phyloP scores from a whole-genome alignment of 345 rosid species.

The Eucalyptus sp. region DNA sequence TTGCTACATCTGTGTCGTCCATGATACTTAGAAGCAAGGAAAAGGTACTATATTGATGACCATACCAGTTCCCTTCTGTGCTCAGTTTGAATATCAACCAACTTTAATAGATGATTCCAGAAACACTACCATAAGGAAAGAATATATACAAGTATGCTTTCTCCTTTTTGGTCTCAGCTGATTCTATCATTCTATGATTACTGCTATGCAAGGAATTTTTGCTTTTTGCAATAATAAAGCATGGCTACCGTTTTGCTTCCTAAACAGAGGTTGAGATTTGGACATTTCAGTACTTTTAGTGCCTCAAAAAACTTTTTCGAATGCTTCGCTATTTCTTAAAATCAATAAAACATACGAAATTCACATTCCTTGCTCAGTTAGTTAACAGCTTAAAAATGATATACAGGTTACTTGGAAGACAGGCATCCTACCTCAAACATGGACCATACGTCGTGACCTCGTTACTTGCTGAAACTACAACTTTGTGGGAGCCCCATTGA shows the following conservation, averaged over 20 bases:
- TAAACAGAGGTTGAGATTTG: neutral
- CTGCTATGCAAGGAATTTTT: accelerated
- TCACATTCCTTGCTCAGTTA: neutral
- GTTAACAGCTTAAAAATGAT: neutral
- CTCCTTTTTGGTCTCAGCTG: neutral
- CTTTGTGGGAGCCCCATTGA: slow-evolving; percentile 73
- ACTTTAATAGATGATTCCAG: too few relatives aligned
- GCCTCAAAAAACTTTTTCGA: neutral
- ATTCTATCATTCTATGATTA: neutral
- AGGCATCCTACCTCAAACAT: neutral
- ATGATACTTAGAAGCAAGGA: too few relatives aligned
- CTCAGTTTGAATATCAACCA: too few relatives aligned
- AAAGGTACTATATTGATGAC: too few relatives aligned
- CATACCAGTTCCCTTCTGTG: too few relatives aligned
- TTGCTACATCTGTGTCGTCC: too few relatives aligned
- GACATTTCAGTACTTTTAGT: neutral
- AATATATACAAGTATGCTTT: too few relatives aligned
- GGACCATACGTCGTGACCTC: too few relatives aligned
- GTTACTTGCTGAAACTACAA: too few relatives aligned
- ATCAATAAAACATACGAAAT: neutral
- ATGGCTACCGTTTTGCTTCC: neutral
- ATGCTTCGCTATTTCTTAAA: neutral
- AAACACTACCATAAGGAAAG: too few relatives aligned
- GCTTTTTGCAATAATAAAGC: neutral
- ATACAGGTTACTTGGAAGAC: slow-evolving; percentile 80